phyloP scores from a whole-genome alignment of 345 rosid species.

The Anacardium occidentale region DNA sequence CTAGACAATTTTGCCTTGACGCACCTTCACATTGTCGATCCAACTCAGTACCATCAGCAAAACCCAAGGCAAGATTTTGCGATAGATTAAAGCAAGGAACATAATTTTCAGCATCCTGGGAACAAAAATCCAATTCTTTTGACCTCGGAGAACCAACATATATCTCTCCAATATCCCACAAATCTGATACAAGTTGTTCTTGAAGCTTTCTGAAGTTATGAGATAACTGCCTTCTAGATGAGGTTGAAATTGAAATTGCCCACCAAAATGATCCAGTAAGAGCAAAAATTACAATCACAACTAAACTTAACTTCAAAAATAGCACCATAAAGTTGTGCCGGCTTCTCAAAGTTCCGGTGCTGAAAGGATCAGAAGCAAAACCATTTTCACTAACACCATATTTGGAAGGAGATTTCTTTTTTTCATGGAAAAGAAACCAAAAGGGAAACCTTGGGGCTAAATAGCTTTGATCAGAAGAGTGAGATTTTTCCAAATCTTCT shows the following conservation, averaged over 20 bases:
- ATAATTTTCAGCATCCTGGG: slow-evolving; percentile 58
- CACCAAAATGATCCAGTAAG: slow-evolving; percentile 90
- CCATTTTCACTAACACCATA: slow-evolving; percentile 55
- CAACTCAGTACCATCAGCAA: slow-evolving; percentile 46
- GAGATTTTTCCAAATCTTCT: slow-evolving; percentile 56
- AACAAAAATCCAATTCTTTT: slow-evolving; percentile 79
- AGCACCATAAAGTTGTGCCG: slow-evolving; percentile 58
- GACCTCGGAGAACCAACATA: slow-evolving; percentile 68
- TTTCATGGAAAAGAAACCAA: slow-evolving; percentile 44
- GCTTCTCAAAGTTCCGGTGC: slow-evolving; percentile 47
- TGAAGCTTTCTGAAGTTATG: slow-evolving; percentile 83
- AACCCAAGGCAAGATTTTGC: slow-evolving; percentile 55
- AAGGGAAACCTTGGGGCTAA: slow-evolving; percentile 60
- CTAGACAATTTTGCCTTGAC: slow-evolving; percentile 59
- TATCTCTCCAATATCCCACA: slow-evolving; percentile 89
- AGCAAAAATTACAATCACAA: slow-evolving; percentile 61
- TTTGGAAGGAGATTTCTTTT: slow-evolving; percentile 54
- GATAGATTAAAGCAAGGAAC: slow-evolving; percentile 89
- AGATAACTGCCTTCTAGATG: slow-evolving; percentile 67
- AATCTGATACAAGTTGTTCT: slow-evolving; percentile 83
- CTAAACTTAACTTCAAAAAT: slow-evolving; percentile 68
- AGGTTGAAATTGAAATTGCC: slow-evolving; percentile 73
- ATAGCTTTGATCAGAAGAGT: slow-evolving; percentile 49
- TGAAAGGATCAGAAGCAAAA: slow-evolving; percentile 52
- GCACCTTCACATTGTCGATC: slow-evolving; percentile 67